A percentile compares a stretch with the other conserved stretches of the same genome.
Evolutionary conservation across 2,329 filamentous ascomycete species (phyloP).

Genomic region (Penicillium sp.): DNA sequence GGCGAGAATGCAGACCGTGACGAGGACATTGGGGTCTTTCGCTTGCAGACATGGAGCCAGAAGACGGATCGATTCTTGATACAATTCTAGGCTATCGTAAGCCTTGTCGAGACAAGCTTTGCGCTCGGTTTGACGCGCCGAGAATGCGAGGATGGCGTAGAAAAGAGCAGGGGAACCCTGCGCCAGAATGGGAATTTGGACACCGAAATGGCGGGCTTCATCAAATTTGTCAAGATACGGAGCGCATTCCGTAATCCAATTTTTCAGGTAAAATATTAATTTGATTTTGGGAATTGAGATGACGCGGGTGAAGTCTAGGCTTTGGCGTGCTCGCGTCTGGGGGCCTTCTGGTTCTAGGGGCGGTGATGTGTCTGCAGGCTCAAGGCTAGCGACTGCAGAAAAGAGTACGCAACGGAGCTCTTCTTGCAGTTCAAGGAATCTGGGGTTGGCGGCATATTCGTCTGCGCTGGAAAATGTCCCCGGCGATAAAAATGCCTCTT

Average conservation of each 20-base stretch:
- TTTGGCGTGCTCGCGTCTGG: constrained; percentile 9
- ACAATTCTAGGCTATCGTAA: constrained; percentile 53
- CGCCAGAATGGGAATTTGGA: constrained; percentile 52
- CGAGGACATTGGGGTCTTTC: constrained; percentile 51
- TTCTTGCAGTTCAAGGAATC: constrained; percentile 47
- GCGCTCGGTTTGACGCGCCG: constrained; percentile 52
- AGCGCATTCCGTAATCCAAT: constrained; percentile 36
- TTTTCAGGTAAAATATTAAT: constrained; percentile 44
- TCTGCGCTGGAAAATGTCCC: constrained; percentile 29
- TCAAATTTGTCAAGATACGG: constrained; percentile 58
- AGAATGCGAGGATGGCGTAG: constrained; percentile 55
- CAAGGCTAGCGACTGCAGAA: constrained; percentile 44
- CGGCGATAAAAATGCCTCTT: constrained; percentile 26
- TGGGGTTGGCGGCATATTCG: constrained; percentile 35
- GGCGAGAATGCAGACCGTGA: constrained; percentile 54
- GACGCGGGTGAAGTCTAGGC: constrained; percentile 22
- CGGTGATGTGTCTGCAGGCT: constrained; percentile 38
- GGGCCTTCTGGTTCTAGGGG: constrained; percentile 23
- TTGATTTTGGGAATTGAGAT: constrained; percentile 35
- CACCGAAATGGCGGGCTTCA: constrained; percentile 52
- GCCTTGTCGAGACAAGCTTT: constrained; percentile 46
- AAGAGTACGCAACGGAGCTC: constrained; percentile 46
- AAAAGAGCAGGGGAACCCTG: constrained; percentile 47
- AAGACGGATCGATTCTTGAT: constrained; percentile 52
- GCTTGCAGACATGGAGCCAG: constrained; percentile 50